Evolutionary conservation across 331 rosid genomes (phyloP), one percentile per base, ranked within the genome.

Genomic region (Quercus lobata): DNA sequence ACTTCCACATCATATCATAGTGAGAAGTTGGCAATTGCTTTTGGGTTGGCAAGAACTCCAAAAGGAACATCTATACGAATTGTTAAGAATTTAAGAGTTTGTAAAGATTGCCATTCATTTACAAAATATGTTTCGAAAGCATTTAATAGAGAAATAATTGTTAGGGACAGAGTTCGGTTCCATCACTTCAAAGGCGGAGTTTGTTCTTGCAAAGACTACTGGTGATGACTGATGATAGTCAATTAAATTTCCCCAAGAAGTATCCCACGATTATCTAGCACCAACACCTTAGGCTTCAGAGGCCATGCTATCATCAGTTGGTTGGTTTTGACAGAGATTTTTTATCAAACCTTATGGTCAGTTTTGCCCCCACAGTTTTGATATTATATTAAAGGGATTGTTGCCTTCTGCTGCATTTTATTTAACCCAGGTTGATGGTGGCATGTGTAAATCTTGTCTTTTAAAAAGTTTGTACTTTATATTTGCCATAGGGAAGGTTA

Each of bases 11-110:
- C 72, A 66, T 66, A 8, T 34, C 72, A 66, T 66, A 66, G 72
- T 22, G 72, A 66, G 72, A 66, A 66, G 72, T 34, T 66, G 52
- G 72, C 72, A 19, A 66, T 66, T 66, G 72, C 72, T 66, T 66
- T 66, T 32, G 72, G 72, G 21, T 66, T 66, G 72, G 52, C 52
- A 32, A 66, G 25, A 66, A 66, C 72, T 32, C 10, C 72, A 8
- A 66, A 32, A 17, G 72, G 72, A 66, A 66, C 27, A 17, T 24
- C 72, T 34, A 32, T 66, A 66, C 52, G 72, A 66, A 66, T 66
- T 6, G 72, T 66, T 7, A 66, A 66, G 72, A 66, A 66, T 34
- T 66, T 66, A 66, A 66, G 72, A 66, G 72, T 66, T 66, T 66
- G 72, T 66, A 66, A 6, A 34, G 72, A 66, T 66, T 66, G 72